Percentiles rank a stretch among this genome's conserved stretches.
phyloP scores from a whole-genome alignment of 176 grass and related monocot species.

The Oryza punctata region DNA sequence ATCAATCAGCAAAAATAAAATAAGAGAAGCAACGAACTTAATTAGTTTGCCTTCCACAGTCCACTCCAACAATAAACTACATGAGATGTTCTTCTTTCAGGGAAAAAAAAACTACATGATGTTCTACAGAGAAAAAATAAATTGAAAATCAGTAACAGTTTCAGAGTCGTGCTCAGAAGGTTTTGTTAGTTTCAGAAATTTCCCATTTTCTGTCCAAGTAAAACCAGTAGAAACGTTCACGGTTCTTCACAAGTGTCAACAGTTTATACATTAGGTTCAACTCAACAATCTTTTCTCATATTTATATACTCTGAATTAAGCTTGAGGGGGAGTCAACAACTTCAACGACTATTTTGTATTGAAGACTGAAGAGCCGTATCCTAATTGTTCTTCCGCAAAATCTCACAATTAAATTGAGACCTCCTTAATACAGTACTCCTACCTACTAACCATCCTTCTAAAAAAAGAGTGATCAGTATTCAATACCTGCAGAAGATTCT shows the following conservation, averaged over 20 bases:
- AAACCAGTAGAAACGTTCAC: not conserved
- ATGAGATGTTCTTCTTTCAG: not conserved
- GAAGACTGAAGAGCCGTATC: not conserved
- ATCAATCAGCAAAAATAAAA: not conserved
- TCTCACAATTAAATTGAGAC: not conserved
- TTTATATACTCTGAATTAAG: not conserved
- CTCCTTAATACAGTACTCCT: not conserved
- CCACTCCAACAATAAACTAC: not conserved
- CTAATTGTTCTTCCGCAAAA: not conserved
- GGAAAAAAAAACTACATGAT: not conserved
- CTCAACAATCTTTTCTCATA: not conserved
- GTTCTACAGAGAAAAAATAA: not conserved
- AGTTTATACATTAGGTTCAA: not conserved
- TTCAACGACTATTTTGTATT: not conserved
- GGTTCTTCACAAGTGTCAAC: not conserved
- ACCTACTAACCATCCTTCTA: constrained; percentile 14
- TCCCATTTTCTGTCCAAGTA: not conserved
- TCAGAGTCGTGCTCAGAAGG: not conserved
- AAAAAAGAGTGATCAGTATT: not conserved
- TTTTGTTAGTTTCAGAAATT: not conserved
- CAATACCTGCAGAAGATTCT: not conserved
- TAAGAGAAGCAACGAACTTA: not conserved
- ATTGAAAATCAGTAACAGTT: not conserved
- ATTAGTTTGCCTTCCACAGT: not conserved
- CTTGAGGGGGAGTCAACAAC: constrained; percentile 14